These are phyloP conservation scores for Cladosporium sp. DNA, from an alignment of 2,329 filamentous ascomycete species.

Conservation along the genomic window DNA sequence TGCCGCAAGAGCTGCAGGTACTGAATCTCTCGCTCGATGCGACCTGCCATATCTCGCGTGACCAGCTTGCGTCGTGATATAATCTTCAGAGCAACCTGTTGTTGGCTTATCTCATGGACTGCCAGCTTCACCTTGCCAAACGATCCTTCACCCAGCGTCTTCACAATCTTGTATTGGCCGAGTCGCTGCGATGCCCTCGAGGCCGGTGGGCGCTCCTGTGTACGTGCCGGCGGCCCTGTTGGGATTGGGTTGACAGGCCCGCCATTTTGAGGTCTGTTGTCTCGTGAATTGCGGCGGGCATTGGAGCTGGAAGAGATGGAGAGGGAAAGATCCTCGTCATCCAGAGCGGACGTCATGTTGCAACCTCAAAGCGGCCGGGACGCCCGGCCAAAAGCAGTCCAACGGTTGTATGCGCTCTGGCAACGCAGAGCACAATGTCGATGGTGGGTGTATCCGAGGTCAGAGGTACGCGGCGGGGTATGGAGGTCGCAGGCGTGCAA, in stretches of 20 bases:
- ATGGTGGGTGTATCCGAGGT: not conserved
- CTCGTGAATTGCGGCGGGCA: conserved; percentile 33
- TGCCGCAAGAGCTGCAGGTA: conserved; percentile 94
- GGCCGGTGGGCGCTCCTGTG: conserved; percentile 29
- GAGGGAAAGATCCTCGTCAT: conserved; percentile 45
- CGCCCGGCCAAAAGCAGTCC: conserved; percentile 12
- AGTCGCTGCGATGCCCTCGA: conserved; percentile 57
- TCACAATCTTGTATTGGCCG: conserved; percentile 86
- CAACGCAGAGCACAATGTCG: conserved; percentile 13
- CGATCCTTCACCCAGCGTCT: conserved; percentile 91
- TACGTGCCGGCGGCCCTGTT: conserved; percentile 43
- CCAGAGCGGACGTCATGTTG: conserved; percentile 42
- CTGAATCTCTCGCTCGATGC: conserved; percentile 96
- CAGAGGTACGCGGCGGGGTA: conserved; percentile 10
- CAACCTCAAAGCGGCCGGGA: conserved; percentile 15
- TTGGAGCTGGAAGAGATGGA: conserved; percentile 35
- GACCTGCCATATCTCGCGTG: conserved; percentile 94
- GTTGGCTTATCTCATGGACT: conserved; percentile 84
- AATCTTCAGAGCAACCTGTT: conserved; percentile 97
- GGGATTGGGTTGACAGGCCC: conserved; percentile 19
- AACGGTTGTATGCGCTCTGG: conserved; percentile 5
- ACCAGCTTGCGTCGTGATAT: conserved; percentile 95
- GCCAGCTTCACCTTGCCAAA: conserved; percentile 99
- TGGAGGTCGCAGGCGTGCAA: not conserved
- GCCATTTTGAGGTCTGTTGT: conserved; percentile 41